Base-by-base conservation (phyloP, 768 basidiomycete species). In the Rubroboletus pulcherrimus region DNA sequence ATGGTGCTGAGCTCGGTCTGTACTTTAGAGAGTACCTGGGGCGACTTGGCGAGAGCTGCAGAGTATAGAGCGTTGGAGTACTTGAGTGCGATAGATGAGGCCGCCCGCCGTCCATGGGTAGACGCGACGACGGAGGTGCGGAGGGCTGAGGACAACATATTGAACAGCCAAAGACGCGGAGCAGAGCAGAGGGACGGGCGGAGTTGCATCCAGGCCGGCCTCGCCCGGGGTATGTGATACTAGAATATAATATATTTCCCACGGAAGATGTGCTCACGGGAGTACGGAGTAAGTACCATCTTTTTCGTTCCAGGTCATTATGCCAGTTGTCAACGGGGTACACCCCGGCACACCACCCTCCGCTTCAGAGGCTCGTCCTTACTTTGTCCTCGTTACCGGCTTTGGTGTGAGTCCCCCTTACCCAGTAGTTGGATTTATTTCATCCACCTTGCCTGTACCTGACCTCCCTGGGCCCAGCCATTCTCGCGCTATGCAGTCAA, bases 1-100 rank as follows among this genome's bases (percentile, higher is more conserved):
- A 98, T 82, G 62, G 75, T 73, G 64, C 74, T 76, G 61, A 98
- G 84, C 70, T 98, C 97, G 46, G 84, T 68, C 73, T 94, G 90
- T 65, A 98, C 91, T 70, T 89, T 86, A 74, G 73, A 85, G 73
- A 98, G 87, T 45, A 83, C 81, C 69, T 85, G 82, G 26, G 91
- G 86, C 4, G 93, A 94, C 76, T 89, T 89, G 61, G 83, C 77
- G 66, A 93, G 84, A 8, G 91, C 88, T 35, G 91, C 91, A 39
- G 82, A 81, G 68, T 88, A 93, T 57, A 85, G 77, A 33, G 91
- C 91, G 56, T 86, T 86, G 59, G 91, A 90, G 68, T 93, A 93
- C 75, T 92, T 93, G 66, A 81, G 73, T 11, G 91, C 87, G 62
- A 93, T 87, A 57, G 81, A 74, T 35, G 88, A 90, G 49, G 86